A percentile compares a stretch with the other conserved stretches of the same genome.
phyloP scores from a whole-genome alignment of 2,329 filamentous ascomycete species.

The Fusarium sterilihyphosum region DNA sequence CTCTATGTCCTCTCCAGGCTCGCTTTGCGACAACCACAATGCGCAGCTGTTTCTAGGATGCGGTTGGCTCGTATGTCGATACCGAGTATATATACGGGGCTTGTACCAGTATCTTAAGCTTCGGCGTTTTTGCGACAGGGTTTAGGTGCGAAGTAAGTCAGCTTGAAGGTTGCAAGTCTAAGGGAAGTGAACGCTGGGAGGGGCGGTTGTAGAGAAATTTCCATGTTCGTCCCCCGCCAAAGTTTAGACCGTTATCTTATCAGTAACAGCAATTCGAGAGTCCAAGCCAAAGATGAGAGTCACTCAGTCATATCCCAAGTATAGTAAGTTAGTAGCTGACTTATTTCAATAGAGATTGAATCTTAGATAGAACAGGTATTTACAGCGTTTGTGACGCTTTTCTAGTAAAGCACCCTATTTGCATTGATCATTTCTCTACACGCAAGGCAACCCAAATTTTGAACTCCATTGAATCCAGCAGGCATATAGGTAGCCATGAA shows the following conservation, averaged over 20 bases:
- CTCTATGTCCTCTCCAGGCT: neutral
- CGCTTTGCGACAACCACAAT: slow-evolving; percentile 26
- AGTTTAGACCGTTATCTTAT: slow-evolving; percentile 38
- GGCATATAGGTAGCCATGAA: neutral
- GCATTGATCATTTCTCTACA: neutral
- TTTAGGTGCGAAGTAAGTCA: neutral
- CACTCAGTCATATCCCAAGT: neutral
- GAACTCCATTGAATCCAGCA: neutral
- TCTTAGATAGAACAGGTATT: neutral
- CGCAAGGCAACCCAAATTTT: neutral
- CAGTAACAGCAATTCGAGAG: neutral
- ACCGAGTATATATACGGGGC: neutral
- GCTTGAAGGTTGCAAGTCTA: neutral
- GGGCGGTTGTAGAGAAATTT: slow-evolving; percentile 34
- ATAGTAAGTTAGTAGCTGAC: neutral
- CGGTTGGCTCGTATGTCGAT: neutral
- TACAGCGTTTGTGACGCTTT: neutral
- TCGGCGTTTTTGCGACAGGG: neutral
- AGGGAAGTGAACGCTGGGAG: slow-evolving; percentile 10
- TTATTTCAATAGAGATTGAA: neutral
- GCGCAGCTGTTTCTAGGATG: neutral
- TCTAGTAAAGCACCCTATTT: neutral
- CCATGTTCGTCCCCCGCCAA: slow-evolving; percentile 37
- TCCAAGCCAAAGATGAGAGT: neutral
- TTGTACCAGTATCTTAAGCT: neutral